phyloP scores from a whole-genome alignment of 2,329 filamentous ascomycete genomes.

The Ramichloridium luteum region DNA sequence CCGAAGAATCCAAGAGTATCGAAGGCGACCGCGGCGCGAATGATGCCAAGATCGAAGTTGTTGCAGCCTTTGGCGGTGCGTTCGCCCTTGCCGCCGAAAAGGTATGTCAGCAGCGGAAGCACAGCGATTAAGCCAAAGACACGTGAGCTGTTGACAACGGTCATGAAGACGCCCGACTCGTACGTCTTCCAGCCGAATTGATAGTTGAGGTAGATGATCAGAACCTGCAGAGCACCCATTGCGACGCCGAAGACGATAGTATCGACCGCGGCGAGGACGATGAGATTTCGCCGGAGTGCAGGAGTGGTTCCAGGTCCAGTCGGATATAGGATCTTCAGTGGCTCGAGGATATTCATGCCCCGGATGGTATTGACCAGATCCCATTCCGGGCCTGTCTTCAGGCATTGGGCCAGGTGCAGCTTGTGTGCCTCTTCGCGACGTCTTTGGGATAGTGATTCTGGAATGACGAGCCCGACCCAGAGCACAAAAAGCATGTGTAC shows the following conservation, averaged over 20 bases:
- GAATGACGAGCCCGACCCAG: slow-evolving; percentile 58
- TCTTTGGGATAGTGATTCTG: slow-evolving; percentile 69
- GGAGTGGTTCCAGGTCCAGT: slow-evolving; percentile 49
- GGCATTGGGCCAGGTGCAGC: slow-evolving; percentile 21
- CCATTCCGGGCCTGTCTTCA: slow-evolving; percentile 21
- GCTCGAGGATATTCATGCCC: slow-evolving; percentile 55
- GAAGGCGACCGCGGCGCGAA: slow-evolving; percentile 59
- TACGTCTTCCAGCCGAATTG: slow-evolving; percentile 73
- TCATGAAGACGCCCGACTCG: slow-evolving; percentile 70
- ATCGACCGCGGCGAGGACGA: slow-evolving; percentile 69
- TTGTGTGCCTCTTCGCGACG: slow-evolving; percentile 59
- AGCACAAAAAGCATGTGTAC: slow-evolving; percentile 64
- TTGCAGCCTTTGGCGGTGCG: slow-evolving; percentile 51
- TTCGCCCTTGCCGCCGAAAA: slow-evolving; percentile 46
- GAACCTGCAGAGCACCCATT: slow-evolving; percentile 68
- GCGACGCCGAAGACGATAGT: slow-evolving; percentile 69
- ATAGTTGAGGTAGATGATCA: slow-evolving; percentile 71
- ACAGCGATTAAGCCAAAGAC: slow-evolving; percentile 63
- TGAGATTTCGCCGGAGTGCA: slow-evolving; percentile 63
- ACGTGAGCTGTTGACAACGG: slow-evolving; percentile 62
- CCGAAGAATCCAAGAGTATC: slow-evolving; percentile 65
- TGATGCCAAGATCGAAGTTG: slow-evolving; percentile 60
- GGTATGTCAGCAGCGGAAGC: slow-evolving; percentile 63
- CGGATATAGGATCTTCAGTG: slow-evolving; percentile 67
- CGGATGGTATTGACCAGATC: slow-evolving; percentile 35